These are phyloP conservation scores for Castanospermum australe DNA, from an alignment of 306 rosid species.

Conservation along the genomic window DNA sequence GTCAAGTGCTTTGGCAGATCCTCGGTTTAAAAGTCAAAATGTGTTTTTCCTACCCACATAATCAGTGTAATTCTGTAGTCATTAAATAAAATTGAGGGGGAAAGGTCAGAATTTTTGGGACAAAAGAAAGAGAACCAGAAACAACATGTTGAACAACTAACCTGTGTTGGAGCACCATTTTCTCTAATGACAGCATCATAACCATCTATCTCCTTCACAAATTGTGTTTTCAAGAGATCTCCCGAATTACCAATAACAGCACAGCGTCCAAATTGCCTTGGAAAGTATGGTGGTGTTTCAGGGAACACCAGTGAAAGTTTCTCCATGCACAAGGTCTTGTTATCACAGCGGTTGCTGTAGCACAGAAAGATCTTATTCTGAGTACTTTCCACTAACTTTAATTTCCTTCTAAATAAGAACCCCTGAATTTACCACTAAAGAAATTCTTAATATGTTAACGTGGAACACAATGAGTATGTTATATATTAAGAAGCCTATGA, in stretches of 20 bases:
- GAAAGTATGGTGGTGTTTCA: slow-evolving; percentile 81
- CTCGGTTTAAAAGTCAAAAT: slow-evolving; percentile 93
- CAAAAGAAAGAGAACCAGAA: slow-evolving; percentile 7
- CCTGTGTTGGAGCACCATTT: slow-evolving; percentile 96
- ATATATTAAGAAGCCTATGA: neutral
- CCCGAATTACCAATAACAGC: slow-evolving; percentile 98
- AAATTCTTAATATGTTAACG: slow-evolving; percentile 3
- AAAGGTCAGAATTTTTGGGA: slow-evolving; percentile 17
- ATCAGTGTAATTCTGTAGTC: slow-evolving; percentile 73
- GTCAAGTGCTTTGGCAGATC: slow-evolving; percentile 97
- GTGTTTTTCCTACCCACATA: slow-evolving; percentile 86
- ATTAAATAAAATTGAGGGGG: slow-evolving; percentile 12
- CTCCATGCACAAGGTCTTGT: slow-evolving; percentile 78
- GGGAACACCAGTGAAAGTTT: slow-evolving; percentile 94
- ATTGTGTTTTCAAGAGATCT: slow-evolving; percentile 88
- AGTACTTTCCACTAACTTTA: slow-evolving; percentile 14
- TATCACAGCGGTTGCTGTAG: slow-evolving; percentile 78
- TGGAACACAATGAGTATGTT: neutral
- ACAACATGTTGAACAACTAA: slow-evolving; percentile 27
- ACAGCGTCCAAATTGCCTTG: slow-evolving; percentile 83
- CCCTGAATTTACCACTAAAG: neutral
- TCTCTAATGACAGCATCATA: slow-evolving; percentile 90
- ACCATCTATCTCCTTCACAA: slow-evolving; percentile 87
- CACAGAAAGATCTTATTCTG: slow-evolving; percentile 19
- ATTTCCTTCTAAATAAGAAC: slow-evolving; percentile 10